Evolutionary conservation across 2,329 filamentous ascomycete genomes (phyloP).

Genomic region (Xylaria digitata): DNA sequence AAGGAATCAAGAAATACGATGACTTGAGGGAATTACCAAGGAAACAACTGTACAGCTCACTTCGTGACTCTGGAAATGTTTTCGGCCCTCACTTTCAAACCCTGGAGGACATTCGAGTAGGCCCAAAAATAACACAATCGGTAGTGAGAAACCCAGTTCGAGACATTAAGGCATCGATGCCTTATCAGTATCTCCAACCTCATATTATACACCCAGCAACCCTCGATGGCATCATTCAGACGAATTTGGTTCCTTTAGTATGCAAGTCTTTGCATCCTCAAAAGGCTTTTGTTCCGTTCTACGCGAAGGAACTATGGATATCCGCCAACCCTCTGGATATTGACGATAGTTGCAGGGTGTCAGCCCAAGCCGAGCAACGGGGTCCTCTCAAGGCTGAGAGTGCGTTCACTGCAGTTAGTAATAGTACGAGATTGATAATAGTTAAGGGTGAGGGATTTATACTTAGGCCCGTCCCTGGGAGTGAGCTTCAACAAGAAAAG

Average conservation of each 20-base stretch:
- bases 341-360: slow-evolving; percentile 30
- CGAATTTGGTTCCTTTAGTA: slow-evolving; percentile 33
- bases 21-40: slow-evolving; percentile 17
- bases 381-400: slow-evolving; percentile 34
- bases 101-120: slow-evolving; percentile 29
- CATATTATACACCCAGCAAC: slow-evolving; percentile 40
- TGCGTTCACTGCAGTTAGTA: slow-evolving; percentile 31
- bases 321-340: slow-evolving; percentile 26
- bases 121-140: slow-evolving; percentile 18
- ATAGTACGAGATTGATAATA: slow-evolving; percentile 26
- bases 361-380: slow-evolving; percentile 19
- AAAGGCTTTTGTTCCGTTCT: slow-evolving; percentile 35
- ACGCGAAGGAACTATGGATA: slow-evolving; percentile 32
- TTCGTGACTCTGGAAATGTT: slow-evolving; percentile 32
- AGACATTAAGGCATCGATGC: slow-evolving; percentile 29
- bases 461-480: slow-evolving; percentile 29
- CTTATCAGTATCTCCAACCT: slow-evolving; percentile 33
- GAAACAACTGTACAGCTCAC: slow-evolving; percentile 30
- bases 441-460: slow-evolving; percentile 31
- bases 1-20: neutral
- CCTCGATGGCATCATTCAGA: slow-evolving; percentile 39
- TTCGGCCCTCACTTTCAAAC: slow-evolving; percentile 39
- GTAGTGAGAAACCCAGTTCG: slow-evolving; percentile 31
- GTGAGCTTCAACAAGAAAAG: slow-evolving; percentile 9
- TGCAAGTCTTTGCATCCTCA: slow-evolving; percentile 3